Evolutionary conservation across 1,284 basidiomycete genomes (phyloP), one percentile per base, ranked within the genome.

Genomic region (Papiliotrema flavescens): DNA sequence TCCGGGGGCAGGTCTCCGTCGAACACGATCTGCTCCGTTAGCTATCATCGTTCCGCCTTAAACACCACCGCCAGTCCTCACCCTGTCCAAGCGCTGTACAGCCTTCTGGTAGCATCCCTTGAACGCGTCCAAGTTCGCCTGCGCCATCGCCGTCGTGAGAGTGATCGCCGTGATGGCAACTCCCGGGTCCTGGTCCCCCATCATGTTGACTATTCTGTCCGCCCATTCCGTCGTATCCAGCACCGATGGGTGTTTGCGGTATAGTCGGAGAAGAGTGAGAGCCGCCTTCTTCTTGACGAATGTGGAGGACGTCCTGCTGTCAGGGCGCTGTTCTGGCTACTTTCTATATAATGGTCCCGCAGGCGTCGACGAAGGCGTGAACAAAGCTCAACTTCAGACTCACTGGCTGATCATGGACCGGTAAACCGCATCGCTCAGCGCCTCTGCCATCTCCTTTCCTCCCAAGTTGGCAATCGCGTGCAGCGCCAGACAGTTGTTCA

Each of bases 261-360:
- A 98, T 42, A 99, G 77, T 52, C 95, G 83, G 20, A 98, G 81
- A 17, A 98, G 77, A 0, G 96, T 98, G 57, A 98, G 79, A 0
- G 96, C 96, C 1, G 96, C 95, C 76, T 99, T 99, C 79, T 98
- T 98, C 81, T 94, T 95, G 51, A 98, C 96, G 69, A 98, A 97
- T 52, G 81, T 88, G 60, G 88, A 85, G 0, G 96, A 98, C 11
- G 95, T 98, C 48, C 93, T 95, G 47, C 32, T 43, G 47, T 40
- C 50, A 34, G 19, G 35, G 45, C 17, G 8, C 28, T 32, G 28
- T 32, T 11, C 28, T n/a, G n/a, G n/a, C n/a, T n/a, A n/a, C n/a
- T n/a, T n/a, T n/a, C n/a, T n/a, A n/a, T n/a, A n/a, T n/a, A n/a
- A n/a, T n/a, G n/a, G n/a, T n/a, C n/a, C n/a, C n/a, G n/a, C n/a